Percentiles rank a stretch among this genome's conserved stretches.
These are phyloP conservation scores for Pseudohalonectria lignicola DNA, from an alignment of 2,329 filamentous ascomycete genomes.

Conservation along the genomic window DNA sequence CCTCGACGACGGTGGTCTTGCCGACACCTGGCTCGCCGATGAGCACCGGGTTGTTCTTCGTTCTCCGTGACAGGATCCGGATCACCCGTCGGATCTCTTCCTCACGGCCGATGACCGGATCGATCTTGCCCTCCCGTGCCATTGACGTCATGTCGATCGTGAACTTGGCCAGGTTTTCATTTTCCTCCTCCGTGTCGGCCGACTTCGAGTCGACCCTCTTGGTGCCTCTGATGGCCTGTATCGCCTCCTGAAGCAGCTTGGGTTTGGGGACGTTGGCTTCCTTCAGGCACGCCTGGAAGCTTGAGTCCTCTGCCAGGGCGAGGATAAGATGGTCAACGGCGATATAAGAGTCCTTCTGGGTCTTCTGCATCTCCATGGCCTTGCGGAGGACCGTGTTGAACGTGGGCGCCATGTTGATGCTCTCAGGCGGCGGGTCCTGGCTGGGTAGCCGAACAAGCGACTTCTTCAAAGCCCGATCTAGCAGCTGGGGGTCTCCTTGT, in stretches of 20 bases:
- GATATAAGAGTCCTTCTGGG: slow-evolving; percentile 93
- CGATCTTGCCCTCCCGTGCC: slow-evolving; percentile 94
- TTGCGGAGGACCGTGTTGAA: slow-evolving; percentile 76
- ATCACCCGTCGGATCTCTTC: slow-evolving; percentile 91
- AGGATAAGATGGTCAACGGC: slow-evolving; percentile 92
- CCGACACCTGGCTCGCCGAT: slow-evolving; percentile 98
- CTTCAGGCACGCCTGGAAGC: slow-evolving; percentile 62
- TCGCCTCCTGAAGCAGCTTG: slow-evolving; percentile 83
- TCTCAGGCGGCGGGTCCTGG: slow-evolving; percentile 89
- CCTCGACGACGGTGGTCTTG: slow-evolving; percentile 96
- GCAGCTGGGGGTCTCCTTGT: slow-evolving; percentile 80
- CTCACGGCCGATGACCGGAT: slow-evolving; percentile 92
- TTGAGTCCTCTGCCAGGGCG: slow-evolving; percentile 66
- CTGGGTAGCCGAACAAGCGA: slow-evolving; percentile 79
- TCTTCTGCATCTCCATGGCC: slow-evolving; percentile 83
- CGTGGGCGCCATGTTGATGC: slow-evolving; percentile 68
- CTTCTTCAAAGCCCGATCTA: slow-evolving; percentile 88
- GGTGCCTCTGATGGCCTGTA: slow-evolving; percentile 84
- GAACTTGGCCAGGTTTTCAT: slow-evolving; percentile 95
- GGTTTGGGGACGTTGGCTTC: slow-evolving; percentile 87
- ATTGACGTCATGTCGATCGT: slow-evolving; percentile 97
- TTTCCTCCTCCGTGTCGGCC: slow-evolving; percentile 83
- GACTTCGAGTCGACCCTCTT: slow-evolving; percentile 92
- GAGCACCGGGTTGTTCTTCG: slow-evolving; percentile 97
- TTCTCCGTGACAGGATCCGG: slow-evolving; percentile 82